These are phyloP conservation scores for Sphaerobolus stellatus DNA, from an alignment of 1,284 basidiomycete genomes.

Conservation along the genomic window DNA sequence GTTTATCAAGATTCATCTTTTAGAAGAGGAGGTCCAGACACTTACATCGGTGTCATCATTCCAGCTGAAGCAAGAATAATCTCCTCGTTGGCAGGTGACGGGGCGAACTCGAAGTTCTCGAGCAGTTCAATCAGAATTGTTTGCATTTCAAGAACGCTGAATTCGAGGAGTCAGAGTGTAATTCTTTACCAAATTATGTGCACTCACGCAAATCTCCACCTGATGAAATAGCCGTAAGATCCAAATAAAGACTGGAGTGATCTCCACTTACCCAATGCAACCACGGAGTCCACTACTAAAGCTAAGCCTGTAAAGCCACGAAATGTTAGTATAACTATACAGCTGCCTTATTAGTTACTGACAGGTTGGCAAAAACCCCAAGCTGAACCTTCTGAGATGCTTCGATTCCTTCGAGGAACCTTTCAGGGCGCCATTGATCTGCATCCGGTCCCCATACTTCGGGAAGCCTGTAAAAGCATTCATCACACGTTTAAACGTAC, in stretches of 20 bases:
- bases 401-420: not conserved
- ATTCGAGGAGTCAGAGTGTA: slow-evolving; percentile 8
- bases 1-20: not conserved
- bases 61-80: slow-evolving; percentile 32
- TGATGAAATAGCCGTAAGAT: not conserved
- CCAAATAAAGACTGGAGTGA: not conserved
- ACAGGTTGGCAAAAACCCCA: not conserved
- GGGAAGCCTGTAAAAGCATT: not conserved
- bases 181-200: not conserved
- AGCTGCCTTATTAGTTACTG: not conserved
- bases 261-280: not conserved
- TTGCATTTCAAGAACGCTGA: slow-evolving; percentile 48
- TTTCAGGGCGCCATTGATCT: slow-evolving; percentile 41
- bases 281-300: not conserved
- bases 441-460: slow-evolving; percentile 44
- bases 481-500: not conserved
- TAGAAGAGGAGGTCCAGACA: not conserved
- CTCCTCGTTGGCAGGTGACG: slow-evolving; percentile 37
- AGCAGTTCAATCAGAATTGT: slow-evolving; percentile 49
- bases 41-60: slow-evolving; percentile 22
- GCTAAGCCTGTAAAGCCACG: not conserved
- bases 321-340: not conserved
- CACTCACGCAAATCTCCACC: slow-evolving; percentile 8
- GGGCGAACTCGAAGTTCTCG: slow-evolving; percentile 46
- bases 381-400: slow-evolving; percentile 9